Base-by-base conservation (phyloP, 495 filamentous ascomycete species). In the Aspergillus haitiensis region DNA sequence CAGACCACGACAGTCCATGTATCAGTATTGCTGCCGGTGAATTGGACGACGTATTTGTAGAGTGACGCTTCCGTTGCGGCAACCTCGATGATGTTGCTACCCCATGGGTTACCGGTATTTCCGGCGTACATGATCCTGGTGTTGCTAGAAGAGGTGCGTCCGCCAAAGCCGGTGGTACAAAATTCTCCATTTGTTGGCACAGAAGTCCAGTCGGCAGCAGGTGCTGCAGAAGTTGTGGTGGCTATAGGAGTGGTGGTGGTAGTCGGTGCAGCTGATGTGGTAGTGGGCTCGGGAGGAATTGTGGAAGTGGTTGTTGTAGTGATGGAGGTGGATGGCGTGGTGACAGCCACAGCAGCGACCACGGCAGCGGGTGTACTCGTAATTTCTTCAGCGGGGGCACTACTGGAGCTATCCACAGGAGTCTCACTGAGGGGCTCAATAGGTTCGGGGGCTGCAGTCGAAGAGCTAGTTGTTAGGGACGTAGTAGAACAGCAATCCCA, bases 71-170 rank as follows among this genome's bases (percentile, higher is more conserved):
- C 59, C n/a, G 57, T 55, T 0, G 71, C 66, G 37, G 59, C 62
- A 34, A 83, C 72, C 39, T 67, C 61, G 55, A 81, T 77, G 45
- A 84, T 79, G 64, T 84, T 84, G 70, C 76, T 77, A 5, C 81
- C 81, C 69, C 81, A 81, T 7, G 82, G 80, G n/a, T 44, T 64
- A 18, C 82, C 82, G 37, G 77, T 66, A 50, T 84, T 84, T 33
- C 81, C 80, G 5, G 62, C 32, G 60, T 80, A 80, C 55, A 55
- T 60, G 51, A 75, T 66, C 1, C 67, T 66, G 18, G 55, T 67
- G 15, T 64, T 68, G n/a, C 44, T 58, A 33, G 58, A 51, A 34
- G 46, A 16, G 51, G 62, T 63, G 51, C 56, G 58, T 0, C 53
- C 55, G n/a, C 65, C 65, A 44, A 68, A 68, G 35, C 70, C 58